Evolutionary conservation across 2,329 filamentous ascomycete species (phyloP).

Genomic region (Penicillium sp.): DNA sequence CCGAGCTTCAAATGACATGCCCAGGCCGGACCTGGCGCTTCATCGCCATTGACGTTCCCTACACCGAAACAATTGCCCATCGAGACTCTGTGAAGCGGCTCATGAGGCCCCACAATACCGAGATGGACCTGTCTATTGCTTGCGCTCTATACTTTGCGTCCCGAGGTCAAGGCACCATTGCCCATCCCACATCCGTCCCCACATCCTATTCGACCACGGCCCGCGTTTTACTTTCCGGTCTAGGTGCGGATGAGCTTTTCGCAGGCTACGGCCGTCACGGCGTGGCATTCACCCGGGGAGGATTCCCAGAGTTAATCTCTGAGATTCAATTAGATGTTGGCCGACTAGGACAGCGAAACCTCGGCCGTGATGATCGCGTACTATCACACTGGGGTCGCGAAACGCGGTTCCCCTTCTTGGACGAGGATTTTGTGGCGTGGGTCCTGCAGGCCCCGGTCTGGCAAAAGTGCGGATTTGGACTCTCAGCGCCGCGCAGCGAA

Average conservation of each 20-base stretch:
- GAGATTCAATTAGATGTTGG: slow-evolving; percentile 82
- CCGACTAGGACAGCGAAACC: slow-evolving; percentile 84
- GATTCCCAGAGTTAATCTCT: slow-evolving; percentile 65
- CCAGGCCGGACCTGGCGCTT: slow-evolving; percentile 74
- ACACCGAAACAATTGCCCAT: slow-evolving; percentile 64
- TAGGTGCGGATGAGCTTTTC: slow-evolving; percentile 94
- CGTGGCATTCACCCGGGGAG: slow-evolving; percentile 63
- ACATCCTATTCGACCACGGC: slow-evolving; percentile 60
- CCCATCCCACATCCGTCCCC: slow-evolving; percentile 9
- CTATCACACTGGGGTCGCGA: slow-evolving; percentile 87
- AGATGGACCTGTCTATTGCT: slow-evolving; percentile 97
- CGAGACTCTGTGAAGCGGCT: slow-evolving; percentile 64
- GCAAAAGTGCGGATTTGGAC: slow-evolving; percentile 85
- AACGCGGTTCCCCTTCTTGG: slow-evolving; percentile 82
- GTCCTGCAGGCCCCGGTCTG: slow-evolving; percentile 67
- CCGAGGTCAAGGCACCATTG: slow-evolving; percentile 56
- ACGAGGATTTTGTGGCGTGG: slow-evolving; percentile 79
- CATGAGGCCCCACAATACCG: slow-evolving; percentile 90
- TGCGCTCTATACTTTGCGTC: slow-evolving; percentile 93
- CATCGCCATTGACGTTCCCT: slow-evolving; percentile 72
- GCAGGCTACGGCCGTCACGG: slow-evolving; percentile 85
- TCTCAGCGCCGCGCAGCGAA: slow-evolving; percentile 26
- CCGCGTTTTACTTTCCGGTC: slow-evolving; percentile 79
- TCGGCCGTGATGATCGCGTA: slow-evolving; percentile 87
- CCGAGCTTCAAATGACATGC: slow-evolving; percentile 66